These are phyloP conservation scores for Torrubiellomyces zombiae DNA, from an alignment of 2,329 filamentous ascomycete genomes.

Conservation along the genomic window DNA sequence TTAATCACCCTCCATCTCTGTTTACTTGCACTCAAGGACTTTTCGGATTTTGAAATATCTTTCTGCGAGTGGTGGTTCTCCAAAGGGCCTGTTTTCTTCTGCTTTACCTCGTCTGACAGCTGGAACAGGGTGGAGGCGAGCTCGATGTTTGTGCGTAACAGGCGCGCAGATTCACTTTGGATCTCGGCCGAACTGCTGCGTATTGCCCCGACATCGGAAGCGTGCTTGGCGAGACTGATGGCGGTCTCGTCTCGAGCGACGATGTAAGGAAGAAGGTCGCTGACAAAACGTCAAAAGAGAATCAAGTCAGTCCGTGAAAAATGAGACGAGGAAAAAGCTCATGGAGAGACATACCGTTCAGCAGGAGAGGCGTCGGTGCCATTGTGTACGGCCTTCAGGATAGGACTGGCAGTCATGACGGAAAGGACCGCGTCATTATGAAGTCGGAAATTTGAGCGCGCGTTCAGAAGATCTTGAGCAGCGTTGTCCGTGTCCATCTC, in stretches of 20 bases:
- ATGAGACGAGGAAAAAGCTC: no score
- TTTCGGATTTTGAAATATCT: constrained; percentile 42
- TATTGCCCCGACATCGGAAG: constrained; percentile 31
- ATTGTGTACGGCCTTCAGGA: constrained; percentile 60
- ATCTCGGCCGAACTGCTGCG: constrained; percentile 35
- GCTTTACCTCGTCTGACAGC: constrained; percentile 39
- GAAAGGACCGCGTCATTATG: constrained; percentile 52
- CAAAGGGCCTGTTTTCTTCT: constrained; percentile 35
- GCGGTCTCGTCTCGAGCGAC: constrained; percentile 52
- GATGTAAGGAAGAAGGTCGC: constrained; percentile 50
- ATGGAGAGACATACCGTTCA: constrained; percentile 44
- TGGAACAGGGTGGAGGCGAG: constrained; percentile 46
- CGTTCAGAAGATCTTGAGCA: constrained; percentile 51
- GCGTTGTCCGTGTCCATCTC: constrained; percentile 37
- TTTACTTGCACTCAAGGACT: constrained; percentile 42
- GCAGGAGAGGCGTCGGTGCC: constrained; percentile 45
- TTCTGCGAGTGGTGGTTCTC: constrained; percentile 32
- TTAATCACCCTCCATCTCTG: constrained; percentile 61
- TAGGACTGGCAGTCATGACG: constrained; percentile 56
- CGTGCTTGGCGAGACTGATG: constrained; percentile 42
- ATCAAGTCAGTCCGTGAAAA: background rate
- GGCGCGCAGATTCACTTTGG: constrained; percentile 39
- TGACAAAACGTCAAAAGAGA: constrained; percentile 14
- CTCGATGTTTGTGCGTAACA: constrained; percentile 42
- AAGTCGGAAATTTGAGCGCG: constrained; percentile 52